Conservation (phyloP, 1,139 yeast species). For the Protomyces lactucae-debilis region DNA sequence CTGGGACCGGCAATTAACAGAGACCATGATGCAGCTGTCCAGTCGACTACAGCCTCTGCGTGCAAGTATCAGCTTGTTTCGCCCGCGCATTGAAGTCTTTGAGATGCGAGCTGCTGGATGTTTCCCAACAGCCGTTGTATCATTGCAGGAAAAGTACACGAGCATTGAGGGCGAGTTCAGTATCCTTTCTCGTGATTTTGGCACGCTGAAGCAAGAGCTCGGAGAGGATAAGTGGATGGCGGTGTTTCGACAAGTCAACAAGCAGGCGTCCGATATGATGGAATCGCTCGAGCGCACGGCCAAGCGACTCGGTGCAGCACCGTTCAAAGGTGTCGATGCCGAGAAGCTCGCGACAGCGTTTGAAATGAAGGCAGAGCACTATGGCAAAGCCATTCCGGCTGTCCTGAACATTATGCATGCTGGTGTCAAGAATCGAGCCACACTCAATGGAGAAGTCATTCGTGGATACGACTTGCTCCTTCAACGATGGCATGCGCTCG, state of each 20-base stretch:
- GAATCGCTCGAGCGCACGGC: slow-evolving; percentile 12
- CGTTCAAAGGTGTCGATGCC: background rate
- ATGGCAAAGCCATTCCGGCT: slow-evolving; percentile 20
- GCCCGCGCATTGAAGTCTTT: slow-evolving; percentile 12
- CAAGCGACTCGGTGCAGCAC: background rate
- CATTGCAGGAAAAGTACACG: background rate
- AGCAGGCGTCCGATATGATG: slow-evolving; percentile 24
- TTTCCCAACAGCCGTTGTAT: slow-evolving; percentile 12
- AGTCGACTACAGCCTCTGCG: slow-evolving; percentile 12
- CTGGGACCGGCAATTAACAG: slow-evolving; percentile 19
- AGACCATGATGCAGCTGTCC: slow-evolving; percentile 6
- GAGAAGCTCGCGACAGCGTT: background rate
- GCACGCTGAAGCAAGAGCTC: slow-evolving; percentile 13
- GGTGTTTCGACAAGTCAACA: slow-evolving; percentile 19
- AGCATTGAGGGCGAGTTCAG: background rate
- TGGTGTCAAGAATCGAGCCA: slow-evolving; percentile 14
- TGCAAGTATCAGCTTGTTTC: slow-evolving; percentile 13
- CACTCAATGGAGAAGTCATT: slow-evolving; percentile 16
- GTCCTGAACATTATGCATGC: slow-evolving; percentile 18
- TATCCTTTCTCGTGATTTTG: background rate
- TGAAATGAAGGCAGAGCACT: slow-evolving; percentile 16
- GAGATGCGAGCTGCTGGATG: slow-evolving; percentile 2
- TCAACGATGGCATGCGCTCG: slow-evolving; percentile 7
- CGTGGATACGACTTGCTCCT: slow-evolving; percentile 10
- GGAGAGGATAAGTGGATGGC: slow-evolving; percentile 24